phyloP scores from a whole-genome alignment of 257 asterid genomes.

The Solanum tarapatanum region DNA sequence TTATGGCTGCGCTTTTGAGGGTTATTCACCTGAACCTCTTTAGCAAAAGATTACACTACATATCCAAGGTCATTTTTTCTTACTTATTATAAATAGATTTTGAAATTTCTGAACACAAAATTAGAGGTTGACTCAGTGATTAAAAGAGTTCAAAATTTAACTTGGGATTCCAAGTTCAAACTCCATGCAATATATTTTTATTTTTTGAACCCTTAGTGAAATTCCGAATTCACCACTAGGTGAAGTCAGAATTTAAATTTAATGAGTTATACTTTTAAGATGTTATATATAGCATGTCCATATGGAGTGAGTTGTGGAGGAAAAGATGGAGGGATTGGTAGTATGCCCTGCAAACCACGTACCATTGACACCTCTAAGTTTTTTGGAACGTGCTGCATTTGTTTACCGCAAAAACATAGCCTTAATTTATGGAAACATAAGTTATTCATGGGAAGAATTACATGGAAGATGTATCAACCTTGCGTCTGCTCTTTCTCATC shows the following conservation, averaged over 20 bases:
- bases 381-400: conserved; percentile 23
- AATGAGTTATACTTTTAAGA: background rate
- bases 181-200: background rate
- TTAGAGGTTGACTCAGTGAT: too few species aligned
- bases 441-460: conserved; percentile 19
- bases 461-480: conserved; percentile 22
- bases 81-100: too few species aligned
- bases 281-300: background rate
- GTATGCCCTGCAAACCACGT: conserved; percentile 5
- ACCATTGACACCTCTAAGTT: conserved; percentile 25
- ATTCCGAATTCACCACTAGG: background rate
- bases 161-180: too few species aligned
- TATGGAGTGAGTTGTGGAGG: background rate
- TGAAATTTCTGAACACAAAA: too few species aligned
- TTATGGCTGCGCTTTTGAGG: background rate
- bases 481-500: conserved; percentile 22
- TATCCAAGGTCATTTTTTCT: too few species aligned
- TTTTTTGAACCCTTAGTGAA: background rate
- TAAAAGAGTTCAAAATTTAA: too few species aligned
- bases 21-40: too few species aligned
- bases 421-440: conserved; percentile 5
- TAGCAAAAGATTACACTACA: too few species aligned
- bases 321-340: conserved; percentile 5
- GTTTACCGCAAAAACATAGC: conserved; percentile 16
- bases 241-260: background rate